Conservation (phyloP, 2,329 filamentous ascomycete genomes). For the Botryotinia calthae region DNA sequence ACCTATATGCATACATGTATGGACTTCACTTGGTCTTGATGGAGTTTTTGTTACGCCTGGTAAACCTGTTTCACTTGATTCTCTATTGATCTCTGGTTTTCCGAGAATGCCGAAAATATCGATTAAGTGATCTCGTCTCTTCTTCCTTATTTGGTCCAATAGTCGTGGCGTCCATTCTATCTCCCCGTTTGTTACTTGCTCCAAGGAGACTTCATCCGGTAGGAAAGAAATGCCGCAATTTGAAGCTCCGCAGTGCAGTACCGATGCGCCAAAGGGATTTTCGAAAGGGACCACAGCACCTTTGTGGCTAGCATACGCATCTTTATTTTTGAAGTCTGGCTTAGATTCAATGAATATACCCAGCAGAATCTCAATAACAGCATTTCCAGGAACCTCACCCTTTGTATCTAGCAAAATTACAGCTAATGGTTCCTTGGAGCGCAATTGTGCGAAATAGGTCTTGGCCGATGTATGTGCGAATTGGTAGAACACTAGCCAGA, state of each 20-base stretch:
- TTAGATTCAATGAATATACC: not conserved
- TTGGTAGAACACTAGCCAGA: conserved; percentile 5
- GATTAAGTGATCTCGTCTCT: not conserved
- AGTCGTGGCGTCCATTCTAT: not conserved
- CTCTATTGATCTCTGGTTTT: not conserved
- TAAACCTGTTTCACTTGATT: not conserved
- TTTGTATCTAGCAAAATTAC: not conserved
- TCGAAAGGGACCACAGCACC: not conserved
- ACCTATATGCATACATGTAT: not conserved
- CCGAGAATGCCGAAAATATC: not conserved
- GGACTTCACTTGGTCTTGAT: not conserved
- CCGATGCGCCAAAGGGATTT: not conserved
- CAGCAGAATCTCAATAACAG: not conserved
- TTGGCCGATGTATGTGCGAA: not conserved
- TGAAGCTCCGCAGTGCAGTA: not conserved
- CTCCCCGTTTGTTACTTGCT: not conserved
- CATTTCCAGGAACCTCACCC: not conserved
- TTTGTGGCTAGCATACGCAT: not conserved
- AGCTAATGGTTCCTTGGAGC: not conserved
- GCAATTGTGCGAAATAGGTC: not conserved
- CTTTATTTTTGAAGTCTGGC: not conserved
- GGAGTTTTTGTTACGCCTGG: not conserved
- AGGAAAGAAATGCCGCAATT: not conserved
- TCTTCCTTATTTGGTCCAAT: not conserved
- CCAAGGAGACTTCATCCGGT: not conserved